Evolutionary conservation across 2,329 filamentous ascomycete species (phyloP).

Genomic region (Fusarium sp.): DNA sequence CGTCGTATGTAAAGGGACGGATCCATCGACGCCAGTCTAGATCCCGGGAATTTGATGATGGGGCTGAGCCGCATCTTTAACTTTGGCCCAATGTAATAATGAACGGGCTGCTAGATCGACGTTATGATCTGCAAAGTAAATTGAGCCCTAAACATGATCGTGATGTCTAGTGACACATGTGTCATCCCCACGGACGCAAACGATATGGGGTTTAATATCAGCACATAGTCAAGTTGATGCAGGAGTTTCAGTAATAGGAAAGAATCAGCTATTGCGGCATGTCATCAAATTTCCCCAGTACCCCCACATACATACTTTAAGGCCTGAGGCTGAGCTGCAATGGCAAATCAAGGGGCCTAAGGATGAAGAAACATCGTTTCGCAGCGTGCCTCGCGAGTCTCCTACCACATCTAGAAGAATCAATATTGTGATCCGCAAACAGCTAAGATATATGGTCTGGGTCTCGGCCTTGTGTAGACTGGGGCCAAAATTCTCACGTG

Average conservation of each 20-base stretch:
- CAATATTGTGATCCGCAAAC: slow-evolving; percentile 13
- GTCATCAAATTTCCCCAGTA: slow-evolving; percentile 22
- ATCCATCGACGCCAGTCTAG: not conserved
- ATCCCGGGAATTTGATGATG: not conserved
- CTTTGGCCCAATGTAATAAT: not conserved
- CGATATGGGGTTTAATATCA: not conserved
- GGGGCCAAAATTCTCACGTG: not conserved
- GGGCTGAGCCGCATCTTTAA: slow-evolving; percentile 13
- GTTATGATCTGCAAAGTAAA: not conserved
- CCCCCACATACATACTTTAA: slow-evolving; percentile 12
- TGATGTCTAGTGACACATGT: not conserved
- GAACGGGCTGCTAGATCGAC: not conserved
- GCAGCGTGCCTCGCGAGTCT: not conserved
- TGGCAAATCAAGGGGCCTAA: slow-evolving; percentile 8
- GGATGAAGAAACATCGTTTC: not conserved
- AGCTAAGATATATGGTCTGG: not conserved
- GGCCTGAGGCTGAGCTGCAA: not conserved
- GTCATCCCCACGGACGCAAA: not conserved
- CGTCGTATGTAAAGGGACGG: not conserved
- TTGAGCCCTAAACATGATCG: not conserved
- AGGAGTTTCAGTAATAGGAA: slow-evolving; percentile 2
- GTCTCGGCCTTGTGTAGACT: not conserved
- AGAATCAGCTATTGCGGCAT: not conserved
- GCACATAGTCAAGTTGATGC: not conserved
- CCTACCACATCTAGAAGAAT: not conserved